phyloP scores from a whole-genome alignment of 805 yeast species.

The Cyberlindnera amylophila region DNA sequence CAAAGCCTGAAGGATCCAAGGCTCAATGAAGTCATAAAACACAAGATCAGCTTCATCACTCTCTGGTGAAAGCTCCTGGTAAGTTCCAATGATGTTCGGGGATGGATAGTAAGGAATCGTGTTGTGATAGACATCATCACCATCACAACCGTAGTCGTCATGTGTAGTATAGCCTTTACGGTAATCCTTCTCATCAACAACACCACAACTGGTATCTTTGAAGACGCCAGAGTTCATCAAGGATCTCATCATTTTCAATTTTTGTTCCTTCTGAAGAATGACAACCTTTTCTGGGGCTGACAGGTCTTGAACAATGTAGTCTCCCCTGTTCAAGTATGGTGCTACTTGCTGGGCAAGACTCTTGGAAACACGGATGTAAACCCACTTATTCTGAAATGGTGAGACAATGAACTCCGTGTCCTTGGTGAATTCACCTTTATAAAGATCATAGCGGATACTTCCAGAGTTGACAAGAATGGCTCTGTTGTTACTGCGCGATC shows the following conservation, averaged over 20 bases:
- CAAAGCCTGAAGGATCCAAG: slow-evolving; percentile 45
- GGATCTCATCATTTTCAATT: background rate
- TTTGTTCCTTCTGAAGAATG: background rate
- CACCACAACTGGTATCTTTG: slow-evolving; percentile 11
- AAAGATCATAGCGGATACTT: slow-evolving; percentile 80
- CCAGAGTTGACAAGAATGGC: slow-evolving; percentile 79
- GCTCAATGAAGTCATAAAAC: slow-evolving; percentile 71
- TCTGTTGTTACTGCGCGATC: slow-evolving; percentile 30
- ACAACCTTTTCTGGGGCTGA: slow-evolving; percentile 17
- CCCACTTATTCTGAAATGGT: slow-evolving; percentile 84
- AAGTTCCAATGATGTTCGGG: slow-evolving; percentile 76
- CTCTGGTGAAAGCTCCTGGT: slow-evolving; percentile 26
- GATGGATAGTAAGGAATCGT: slow-evolving; percentile 55
- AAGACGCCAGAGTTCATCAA: background rate
- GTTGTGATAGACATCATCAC: slow-evolving; percentile 78
- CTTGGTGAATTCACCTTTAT: slow-evolving; percentile 76
- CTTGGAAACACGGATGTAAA: slow-evolving; percentile 55
- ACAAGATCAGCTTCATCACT: slow-evolving; percentile 56
- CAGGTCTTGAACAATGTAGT: slow-evolving; percentile 35
- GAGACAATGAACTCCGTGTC: slow-evolving; percentile 81
- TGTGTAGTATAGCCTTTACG: slow-evolving; percentile 73
- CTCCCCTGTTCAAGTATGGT: slow-evolving; percentile 52
- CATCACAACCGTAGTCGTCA: slow-evolving; percentile 82
- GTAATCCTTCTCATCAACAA: slow-evolving; percentile 21
- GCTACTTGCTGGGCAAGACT: slow-evolving; percentile 52